Percentiles rank a stretch among this genome's conserved stretches.
phyloP scores from a whole-genome alignment of 306 rosid genomes.

The Pterocarpus santalinus region DNA sequence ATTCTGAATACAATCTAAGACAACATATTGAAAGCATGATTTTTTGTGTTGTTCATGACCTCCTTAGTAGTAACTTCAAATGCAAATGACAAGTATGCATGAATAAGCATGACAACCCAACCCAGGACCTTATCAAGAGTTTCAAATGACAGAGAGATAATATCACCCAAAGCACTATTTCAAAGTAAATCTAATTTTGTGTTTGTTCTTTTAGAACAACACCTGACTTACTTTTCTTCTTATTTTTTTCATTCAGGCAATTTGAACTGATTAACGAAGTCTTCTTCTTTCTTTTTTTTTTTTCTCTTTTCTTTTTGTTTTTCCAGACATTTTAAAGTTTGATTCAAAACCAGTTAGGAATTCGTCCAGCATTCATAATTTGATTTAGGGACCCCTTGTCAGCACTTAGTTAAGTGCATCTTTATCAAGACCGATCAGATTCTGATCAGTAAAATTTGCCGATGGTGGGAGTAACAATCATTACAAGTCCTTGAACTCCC shows the following conservation, averaged over 20 bases:
- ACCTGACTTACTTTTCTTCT: background rate
- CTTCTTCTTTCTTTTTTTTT: too few species aligned
- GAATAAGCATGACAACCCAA: background rate
- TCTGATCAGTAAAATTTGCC: background rate
- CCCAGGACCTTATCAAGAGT: background rate
- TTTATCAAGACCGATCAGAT: slow-evolving; percentile 13
- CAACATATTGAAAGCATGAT: background rate
- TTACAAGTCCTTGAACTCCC: slow-evolving; percentile 5
- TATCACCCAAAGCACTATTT: background rate
- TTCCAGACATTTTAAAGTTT: background rate
- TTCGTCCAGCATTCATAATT: slow-evolving; percentile 6
- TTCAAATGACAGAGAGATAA: background rate
- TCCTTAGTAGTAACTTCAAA: slow-evolving; percentile 29
- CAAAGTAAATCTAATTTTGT: background rate
- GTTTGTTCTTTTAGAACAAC: slow-evolving; percentile 16
- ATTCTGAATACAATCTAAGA: slow-evolving; percentile 5
- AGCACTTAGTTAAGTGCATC: background rate
- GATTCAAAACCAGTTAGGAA: slow-evolving; percentile 13
- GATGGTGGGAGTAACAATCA: slow-evolving; percentile 1
- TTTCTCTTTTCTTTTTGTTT: too few species aligned
- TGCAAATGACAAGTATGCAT: background rate
- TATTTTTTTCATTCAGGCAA: background rate
- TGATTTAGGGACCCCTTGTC: background rate
- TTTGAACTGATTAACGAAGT: too few species aligned
- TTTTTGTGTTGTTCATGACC: background rate